These are phyloP conservation scores for Cercospora citrullina DNA, from an alignment of 2,329 filamentous ascomycete genomes.

Conservation along the genomic window DNA sequence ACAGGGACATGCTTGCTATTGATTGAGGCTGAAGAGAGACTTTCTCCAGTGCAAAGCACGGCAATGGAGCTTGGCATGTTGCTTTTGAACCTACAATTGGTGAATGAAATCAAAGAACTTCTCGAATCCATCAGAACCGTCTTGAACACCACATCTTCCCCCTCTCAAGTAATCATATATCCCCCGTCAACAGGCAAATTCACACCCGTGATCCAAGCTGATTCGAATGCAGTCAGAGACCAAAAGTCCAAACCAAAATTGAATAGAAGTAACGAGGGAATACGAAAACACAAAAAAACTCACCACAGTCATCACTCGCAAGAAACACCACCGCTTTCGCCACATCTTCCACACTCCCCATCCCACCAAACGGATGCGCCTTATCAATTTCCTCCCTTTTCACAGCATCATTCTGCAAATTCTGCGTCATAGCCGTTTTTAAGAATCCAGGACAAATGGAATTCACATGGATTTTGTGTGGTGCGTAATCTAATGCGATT, in stretches of 20 bases:
- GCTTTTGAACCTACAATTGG: neutral
- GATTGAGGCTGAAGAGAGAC: neutral
- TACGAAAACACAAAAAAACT: neutral
- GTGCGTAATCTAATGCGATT: slow-evolving; percentile 39
- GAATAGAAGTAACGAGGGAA: neutral
- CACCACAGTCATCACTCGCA: neutral
- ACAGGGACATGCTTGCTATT: neutral
- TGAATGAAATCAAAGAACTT: neutral
- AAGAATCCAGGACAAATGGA: slow-evolving; percentile 46
- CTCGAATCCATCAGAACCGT: neutral
- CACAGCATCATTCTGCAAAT: slow-evolving; percentile 38
- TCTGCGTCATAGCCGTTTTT: slow-evolving; percentile 42
- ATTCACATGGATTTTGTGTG: slow-evolving; percentile 46
- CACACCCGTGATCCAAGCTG: slow-evolving; percentile 23
- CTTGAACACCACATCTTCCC: neutral
- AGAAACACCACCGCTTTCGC: neutral
- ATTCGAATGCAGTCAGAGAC: neutral
- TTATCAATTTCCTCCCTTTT: slow-evolving; percentile 32
- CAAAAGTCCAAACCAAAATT: neutral
- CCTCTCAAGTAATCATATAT: slow-evolving; percentile 3
- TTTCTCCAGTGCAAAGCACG: neutral
- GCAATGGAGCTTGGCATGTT: neutral
- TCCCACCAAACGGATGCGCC: slow-evolving; percentile 40
- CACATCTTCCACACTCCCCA: neutral
- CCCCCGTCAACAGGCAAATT: slow-evolving; percentile 19